Conservation (phyloP, 1,139 yeast genomes). For the Yamadazyma conglobata region DNA sequence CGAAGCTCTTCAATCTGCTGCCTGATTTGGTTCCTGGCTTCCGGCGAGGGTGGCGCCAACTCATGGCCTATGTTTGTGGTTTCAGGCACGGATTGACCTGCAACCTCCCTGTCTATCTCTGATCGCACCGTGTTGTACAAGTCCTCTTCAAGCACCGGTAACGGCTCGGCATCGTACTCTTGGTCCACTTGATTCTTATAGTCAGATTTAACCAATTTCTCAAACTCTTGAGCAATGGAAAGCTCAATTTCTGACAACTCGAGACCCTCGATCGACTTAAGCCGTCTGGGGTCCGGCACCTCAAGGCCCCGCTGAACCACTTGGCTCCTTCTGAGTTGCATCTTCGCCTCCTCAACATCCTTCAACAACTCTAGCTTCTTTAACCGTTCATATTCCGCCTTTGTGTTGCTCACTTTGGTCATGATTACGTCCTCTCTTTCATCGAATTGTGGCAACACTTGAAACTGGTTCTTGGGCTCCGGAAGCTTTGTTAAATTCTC, state of each 20-base stretch:
- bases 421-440: conserved; percentile 20
- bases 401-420: conserved; percentile 17
- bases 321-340: conserved; percentile 41
- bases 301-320: conserved; percentile 50
- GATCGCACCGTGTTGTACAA: conserved; percentile 11
- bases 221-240: conserved; percentile 35
- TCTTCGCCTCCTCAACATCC: conserved; percentile 26
- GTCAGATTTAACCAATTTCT: conserved; percentile 46
- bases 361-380: conserved; percentile 24
- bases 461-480: conserved; percentile 22
- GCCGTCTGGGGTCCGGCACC: conserved; percentile 38
- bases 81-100: too few species aligned
- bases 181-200: conserved; percentile 31
- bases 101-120: too few species aligned
- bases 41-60: too few species aligned
- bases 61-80: too few species aligned
- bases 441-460: conserved; percentile 27
- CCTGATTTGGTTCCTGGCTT: too few species aligned
- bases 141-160: conserved; percentile 43
- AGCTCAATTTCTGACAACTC: conserved; percentile 14
- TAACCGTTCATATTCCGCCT: conserved; percentile 17
- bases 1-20: too few species aligned
- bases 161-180: conserved; percentile 17
- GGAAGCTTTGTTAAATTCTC: conserved; percentile 25
- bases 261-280: conserved; percentile 9